phyloP scores from a whole-genome alignment of 2,329 filamentous ascomycete genomes.

The Fusarium sp. region DNA sequence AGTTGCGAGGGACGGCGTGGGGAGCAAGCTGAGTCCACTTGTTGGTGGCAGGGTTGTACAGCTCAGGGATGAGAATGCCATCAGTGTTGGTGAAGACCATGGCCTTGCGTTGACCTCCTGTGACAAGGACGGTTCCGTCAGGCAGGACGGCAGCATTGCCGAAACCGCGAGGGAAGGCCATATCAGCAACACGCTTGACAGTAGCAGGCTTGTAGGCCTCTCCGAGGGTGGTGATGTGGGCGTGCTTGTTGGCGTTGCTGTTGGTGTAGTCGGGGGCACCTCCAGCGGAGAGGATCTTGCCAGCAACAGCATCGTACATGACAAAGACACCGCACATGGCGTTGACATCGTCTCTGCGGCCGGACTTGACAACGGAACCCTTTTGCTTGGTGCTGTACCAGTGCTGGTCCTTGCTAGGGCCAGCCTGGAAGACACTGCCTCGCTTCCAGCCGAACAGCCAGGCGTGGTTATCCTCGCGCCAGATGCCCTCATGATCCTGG shows the following conservation, averaged over 20 bases:
- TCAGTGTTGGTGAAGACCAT: slow-evolving; percentile 61
- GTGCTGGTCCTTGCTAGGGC: slow-evolving; percentile 66
- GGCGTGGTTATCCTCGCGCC: slow-evolving; percentile 56
- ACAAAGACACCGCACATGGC: slow-evolving; percentile 67
- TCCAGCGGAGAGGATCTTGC: slow-evolving; percentile 66
- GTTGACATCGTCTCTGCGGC: slow-evolving; percentile 53
- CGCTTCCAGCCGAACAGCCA: slow-evolving; percentile 60
- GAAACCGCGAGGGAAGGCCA: slow-evolving; percentile 58
- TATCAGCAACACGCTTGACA: slow-evolving; percentile 43
- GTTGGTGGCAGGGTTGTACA: slow-evolving; percentile 60
- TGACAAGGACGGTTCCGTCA: slow-evolving; percentile 59
- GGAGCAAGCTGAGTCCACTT: slow-evolving; percentile 56
- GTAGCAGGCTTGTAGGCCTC: slow-evolving; percentile 29
- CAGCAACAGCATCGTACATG: slow-evolving; percentile 69
- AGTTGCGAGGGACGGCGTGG: slow-evolving; percentile 59
- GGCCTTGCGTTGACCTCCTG: slow-evolving; percentile 53
- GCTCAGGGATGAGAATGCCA: slow-evolving; percentile 58
- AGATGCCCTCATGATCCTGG: slow-evolving; percentile 62
- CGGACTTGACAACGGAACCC: slow-evolving; percentile 50
- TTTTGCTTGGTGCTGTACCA: slow-evolving; percentile 65
- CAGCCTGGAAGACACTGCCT: slow-evolving; percentile 66
- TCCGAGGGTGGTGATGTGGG: slow-evolving; percentile 63
- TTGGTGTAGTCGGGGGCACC: slow-evolving; percentile 60
- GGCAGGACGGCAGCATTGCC: slow-evolving; percentile 61
- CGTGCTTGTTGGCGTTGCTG: slow-evolving; percentile 56